These are phyloP conservation scores for Kalaharituber pfeilii DNA, from an alignment of 2,329 filamentous ascomycete species.

Conservation along the genomic window DNA sequence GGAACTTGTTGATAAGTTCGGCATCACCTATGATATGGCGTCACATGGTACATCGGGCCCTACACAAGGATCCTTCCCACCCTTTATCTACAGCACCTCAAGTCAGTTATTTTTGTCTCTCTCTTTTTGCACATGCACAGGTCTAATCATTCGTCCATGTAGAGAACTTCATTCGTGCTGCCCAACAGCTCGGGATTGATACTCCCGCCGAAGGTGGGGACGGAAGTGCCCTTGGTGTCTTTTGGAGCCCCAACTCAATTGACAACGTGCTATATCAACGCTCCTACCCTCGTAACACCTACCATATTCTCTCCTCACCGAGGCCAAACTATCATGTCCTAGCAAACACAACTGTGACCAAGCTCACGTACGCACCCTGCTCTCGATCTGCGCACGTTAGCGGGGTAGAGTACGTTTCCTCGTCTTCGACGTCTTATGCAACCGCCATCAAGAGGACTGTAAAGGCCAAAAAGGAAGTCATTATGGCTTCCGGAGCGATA, in stretches of 20 bases:
- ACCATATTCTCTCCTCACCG: conserved; percentile 26
- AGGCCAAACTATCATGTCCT: conserved; percentile 28
- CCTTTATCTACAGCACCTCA: conserved; percentile 27
- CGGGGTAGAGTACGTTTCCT: conserved; percentile 7
- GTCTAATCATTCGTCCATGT: conserved; percentile 1
- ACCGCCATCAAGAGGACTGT: conserved; percentile 8
- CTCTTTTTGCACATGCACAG: background rate
- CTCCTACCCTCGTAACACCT: conserved; percentile 29
- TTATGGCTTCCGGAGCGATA: conserved; percentile 30
- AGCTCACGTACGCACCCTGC: conserved; percentile 24
- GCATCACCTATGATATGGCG: conserved; percentile 28
- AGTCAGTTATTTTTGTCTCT: conserved; percentile 15
- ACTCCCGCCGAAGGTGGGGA: conserved; percentile 27
- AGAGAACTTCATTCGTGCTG: conserved; percentile 26
- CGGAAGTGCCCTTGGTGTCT: conserved; percentile 27
- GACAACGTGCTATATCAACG: conserved; percentile 27
- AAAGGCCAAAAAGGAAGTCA: conserved; percentile 29
- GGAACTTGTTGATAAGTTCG: conserved; percentile 25
- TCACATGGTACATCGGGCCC: conserved; percentile 33
- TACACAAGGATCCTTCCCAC: conserved; percentile 34
- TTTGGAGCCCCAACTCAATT: conserved; percentile 27
- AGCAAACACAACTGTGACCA: conserved; percentile 26
- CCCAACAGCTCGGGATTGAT: conserved; percentile 27
- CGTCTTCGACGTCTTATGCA: background rate
- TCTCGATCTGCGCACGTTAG: too few relatives aligned